Evolutionary conservation across 805 yeast species (phyloP).

Genomic region (Candida chilensis): DNA sequence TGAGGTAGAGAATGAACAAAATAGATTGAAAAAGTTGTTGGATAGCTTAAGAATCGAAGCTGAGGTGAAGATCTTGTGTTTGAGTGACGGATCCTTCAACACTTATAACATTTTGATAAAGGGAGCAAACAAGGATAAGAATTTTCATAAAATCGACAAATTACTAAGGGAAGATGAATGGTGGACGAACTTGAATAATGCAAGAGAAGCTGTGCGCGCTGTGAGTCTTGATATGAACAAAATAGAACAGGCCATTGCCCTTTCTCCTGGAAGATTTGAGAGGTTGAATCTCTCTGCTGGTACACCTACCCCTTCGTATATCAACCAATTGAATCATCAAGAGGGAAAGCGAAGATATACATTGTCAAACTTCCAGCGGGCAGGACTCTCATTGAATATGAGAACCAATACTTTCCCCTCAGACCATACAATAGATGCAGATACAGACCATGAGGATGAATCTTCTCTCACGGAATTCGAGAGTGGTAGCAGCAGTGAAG

Average conservation of each 20-base stretch:
- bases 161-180: slow-evolving; percentile 61
- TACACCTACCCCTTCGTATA: not conserved
- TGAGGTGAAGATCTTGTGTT: slow-evolving; percentile 62
- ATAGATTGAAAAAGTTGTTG: slow-evolving; percentile 53
- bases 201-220: slow-evolving; percentile 36
- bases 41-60: slow-evolving; percentile 82
- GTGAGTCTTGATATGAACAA: slow-evolving; percentile 9
- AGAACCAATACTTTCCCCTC: slow-evolving; percentile 50
- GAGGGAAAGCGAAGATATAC: slow-evolving; percentile 32
- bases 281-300: slow-evolving; percentile 2
- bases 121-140: slow-evolving; percentile 38
- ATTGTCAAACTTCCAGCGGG: slow-evolving; percentile 58
- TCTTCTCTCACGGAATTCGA: no score
- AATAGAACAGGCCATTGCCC: no score
- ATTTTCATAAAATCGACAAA: slow-evolving; percentile 35
- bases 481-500: no score
- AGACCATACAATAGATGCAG: no score
- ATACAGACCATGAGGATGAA: slow-evolving; percentile 16
- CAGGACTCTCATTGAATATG: slow-evolving; percentile 77
- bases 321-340: not conserved
- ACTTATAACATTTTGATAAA: slow-evolving; percentile 71
- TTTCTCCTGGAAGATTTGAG: slow-evolving; percentile 5
- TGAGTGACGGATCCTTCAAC: slow-evolving; percentile 44
- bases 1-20: slow-evolving; percentile 65
- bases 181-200: slow-evolving; percentile 69